Evolutionary conservation across 192 early-diverging fungal species (phyloP), one percentile per base, ranked within the genome.

Genomic region (Lobosporangium transversale): DNA sequence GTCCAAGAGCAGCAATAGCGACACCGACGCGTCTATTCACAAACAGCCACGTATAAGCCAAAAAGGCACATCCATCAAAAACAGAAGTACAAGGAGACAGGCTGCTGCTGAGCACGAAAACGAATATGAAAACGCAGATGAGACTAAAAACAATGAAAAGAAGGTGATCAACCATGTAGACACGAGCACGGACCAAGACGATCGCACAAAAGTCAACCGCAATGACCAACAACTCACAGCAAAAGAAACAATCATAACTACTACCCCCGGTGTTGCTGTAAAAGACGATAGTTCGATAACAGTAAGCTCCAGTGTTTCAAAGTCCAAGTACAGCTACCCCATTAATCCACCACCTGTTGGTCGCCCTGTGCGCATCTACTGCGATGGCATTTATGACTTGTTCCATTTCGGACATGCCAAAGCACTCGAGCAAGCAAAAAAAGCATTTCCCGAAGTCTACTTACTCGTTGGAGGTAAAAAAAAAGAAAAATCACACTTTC

Each of bases 381-480:
- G 89, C 68, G 94, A 95, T 81, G 94, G 94, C 15, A 94, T 95
- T 51, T 95, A 90, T 78, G 92, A 94, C 79, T 67, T 93, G 68
- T 90, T 94, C 62, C 92, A 95, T 71, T 91, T 91, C 59, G 94
- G 94, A 2, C 92, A 95, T 56, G 89, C 90, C 65, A 86, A 87
- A 48, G 88, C 91, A 36, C 79, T 95, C 37, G 90, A 94, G 70
- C 92, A 95, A 75, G 94, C 94, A 7, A 95, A 95, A 59, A 91
- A 90, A 56, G 80, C 88, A 11, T 88, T 95, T 51, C 88, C 90
- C 1, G 85, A 91, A 60, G 91, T 93, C 10, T 84, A 91, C 45
- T 75, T 95, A 68, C 57, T 94, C 18, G 92, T 94, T 33, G 92
- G 92, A 53, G 83, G 83, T 84, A 84, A 66, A 27, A 20, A 43